Conservation (phyloP, 2,329 filamentous ascomycete species). For the Didymella keratinophila region DNA sequence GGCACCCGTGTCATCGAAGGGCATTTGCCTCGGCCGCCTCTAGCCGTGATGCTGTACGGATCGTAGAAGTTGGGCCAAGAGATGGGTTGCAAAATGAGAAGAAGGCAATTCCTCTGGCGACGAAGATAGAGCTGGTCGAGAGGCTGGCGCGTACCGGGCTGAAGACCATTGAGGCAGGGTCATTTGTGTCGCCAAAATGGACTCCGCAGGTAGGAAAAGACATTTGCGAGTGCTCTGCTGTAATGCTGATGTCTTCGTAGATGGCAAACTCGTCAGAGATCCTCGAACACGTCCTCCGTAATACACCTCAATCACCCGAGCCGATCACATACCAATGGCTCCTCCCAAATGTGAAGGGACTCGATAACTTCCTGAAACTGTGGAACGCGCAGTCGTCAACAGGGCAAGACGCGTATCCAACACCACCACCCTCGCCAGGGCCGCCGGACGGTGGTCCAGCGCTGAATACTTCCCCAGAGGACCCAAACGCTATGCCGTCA, state of each 20-base stretch:
- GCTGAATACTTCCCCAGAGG: constrained; percentile 52
- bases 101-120: constrained; percentile 71
- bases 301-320: constrained; percentile 61
- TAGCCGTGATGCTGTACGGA: constrained; percentile 58
- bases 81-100: constrained; percentile 91
- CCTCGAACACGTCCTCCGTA: constrained; percentile 70
- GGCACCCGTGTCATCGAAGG: constrained; percentile 40
- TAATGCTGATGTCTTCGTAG: constrained; percentile 59
- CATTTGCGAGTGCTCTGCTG: not conserved
- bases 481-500: constrained; percentile 54
- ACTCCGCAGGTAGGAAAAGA: constrained; percentile 71
- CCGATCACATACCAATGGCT: constrained; percentile 80
- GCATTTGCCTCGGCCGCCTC: constrained; percentile 45
- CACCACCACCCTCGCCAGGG: constrained; percentile 50
- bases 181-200: constrained; percentile 85
- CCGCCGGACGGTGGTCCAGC: constrained; percentile 48
- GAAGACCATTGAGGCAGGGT: constrained; percentile 78
- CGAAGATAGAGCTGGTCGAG: constrained; percentile 79
- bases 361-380: constrained; percentile 67
- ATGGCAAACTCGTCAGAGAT: constrained; percentile 83
- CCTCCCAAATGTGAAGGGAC: constrained; percentile 76
- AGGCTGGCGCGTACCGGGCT: constrained; percentile 73
- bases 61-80: constrained; percentile 84
- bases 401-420: constrained; percentile 59
- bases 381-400: constrained; percentile 56